phyloP scores from a whole-genome alignment of 2,329 filamentous ascomycete genomes.

The Dactylonectria estremocensis region DNA sequence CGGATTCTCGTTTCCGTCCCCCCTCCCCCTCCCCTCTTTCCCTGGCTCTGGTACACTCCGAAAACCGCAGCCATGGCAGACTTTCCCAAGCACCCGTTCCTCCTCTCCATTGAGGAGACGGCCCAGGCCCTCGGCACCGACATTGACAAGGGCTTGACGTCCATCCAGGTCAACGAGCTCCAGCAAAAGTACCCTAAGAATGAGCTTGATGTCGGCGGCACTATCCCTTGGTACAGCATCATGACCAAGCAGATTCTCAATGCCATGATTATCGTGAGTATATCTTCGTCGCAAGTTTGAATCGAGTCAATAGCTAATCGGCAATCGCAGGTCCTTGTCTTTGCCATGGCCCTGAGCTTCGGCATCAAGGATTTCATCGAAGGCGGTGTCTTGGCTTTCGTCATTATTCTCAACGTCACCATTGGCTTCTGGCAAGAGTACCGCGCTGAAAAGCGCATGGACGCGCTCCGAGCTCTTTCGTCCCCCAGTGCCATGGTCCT shows the following conservation, averaged over 20 bases:
- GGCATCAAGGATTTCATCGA: constrained; percentile 78
- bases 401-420: constrained; percentile 78
- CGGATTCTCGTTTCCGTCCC: constrained; percentile 8
- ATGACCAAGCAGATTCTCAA: constrained; percentile 81
- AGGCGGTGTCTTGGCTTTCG: constrained; percentile 76
- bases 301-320: constrained; percentile 18
- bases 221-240: constrained; percentile 80
- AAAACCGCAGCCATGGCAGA: constrained; percentile 57
- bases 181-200: constrained; percentile 76
- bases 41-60: constrained; percentile 23
- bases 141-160: constrained; percentile 76
- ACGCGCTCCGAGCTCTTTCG: constrained; percentile 72
- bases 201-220: constrained; percentile 78
- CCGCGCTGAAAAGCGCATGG: constrained; percentile 77
- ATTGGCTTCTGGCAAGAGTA: constrained; percentile 79
- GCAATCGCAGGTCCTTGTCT: constrained; percentile 76
- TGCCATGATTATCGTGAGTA: constrained; percentile 80
- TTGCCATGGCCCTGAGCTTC: constrained; percentile 82
- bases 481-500: constrained; percentile 75
- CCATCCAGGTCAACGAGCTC: constrained; percentile 71
- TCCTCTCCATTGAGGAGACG: constrained; percentile 74
- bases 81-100: constrained; percentile 71
- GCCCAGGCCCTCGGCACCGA: constrained; percentile 74
- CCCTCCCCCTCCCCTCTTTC: constrained; percentile 3
- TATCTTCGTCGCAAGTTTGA: neutral